These are phyloP conservation scores for Acrocalymma vagum DNA, from an alignment of 2,329 filamentous ascomycete genomes.

Conservation along the genomic window DNA sequence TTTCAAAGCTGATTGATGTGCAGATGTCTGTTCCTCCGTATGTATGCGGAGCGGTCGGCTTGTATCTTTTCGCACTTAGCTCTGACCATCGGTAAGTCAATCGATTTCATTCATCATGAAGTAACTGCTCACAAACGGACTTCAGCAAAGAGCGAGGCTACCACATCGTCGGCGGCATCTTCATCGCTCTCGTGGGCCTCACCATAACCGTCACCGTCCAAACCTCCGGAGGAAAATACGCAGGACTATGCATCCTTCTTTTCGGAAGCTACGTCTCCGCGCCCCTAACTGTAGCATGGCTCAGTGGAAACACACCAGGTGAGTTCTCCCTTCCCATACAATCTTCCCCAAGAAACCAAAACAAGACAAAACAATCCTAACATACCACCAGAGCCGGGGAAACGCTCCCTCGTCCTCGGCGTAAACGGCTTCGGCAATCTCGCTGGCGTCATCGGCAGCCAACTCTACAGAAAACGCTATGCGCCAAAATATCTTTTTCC, in stretches of 20 bases:
- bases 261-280: slow-evolving; percentile 32
- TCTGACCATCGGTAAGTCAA: slow-evolving; percentile 47
- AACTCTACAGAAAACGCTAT: slow-evolving; percentile 26
- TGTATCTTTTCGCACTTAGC: slow-evolving; percentile 55
- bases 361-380: slow-evolving; percentile 2
- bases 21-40: slow-evolving; percentile 58
- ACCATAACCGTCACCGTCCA: slow-evolving; percentile 20
- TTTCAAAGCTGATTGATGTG: not conserved
- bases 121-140: not conserved
- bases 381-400: slow-evolving; percentile 8
- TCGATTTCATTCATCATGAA: not conserved
- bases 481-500: slow-evolving; percentile 26
- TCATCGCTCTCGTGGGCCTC: slow-evolving; percentile 49
- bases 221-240: slow-evolving; percentile 18
- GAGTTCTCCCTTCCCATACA: slow-evolving; percentile 1
- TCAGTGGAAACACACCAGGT: slow-evolving; percentile 32
- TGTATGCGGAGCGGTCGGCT: slow-evolving; percentile 54
- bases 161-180: slow-evolving; percentile 56
- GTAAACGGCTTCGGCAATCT: slow-evolving; percentile 36
- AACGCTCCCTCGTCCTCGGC: slow-evolving; percentile 27
- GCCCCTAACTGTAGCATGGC: slow-evolving; percentile 32
- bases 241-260: slow-evolving; percentile 29
- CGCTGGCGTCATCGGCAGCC: slow-evolving; percentile 29
- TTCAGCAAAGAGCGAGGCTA: slow-evolving; percentile 22
- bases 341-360: slow-evolving; percentile 1